phyloP scores from a whole-genome alignment of 1,284 basidiomycete species.

The Laetiporus sulphureus region DNA sequence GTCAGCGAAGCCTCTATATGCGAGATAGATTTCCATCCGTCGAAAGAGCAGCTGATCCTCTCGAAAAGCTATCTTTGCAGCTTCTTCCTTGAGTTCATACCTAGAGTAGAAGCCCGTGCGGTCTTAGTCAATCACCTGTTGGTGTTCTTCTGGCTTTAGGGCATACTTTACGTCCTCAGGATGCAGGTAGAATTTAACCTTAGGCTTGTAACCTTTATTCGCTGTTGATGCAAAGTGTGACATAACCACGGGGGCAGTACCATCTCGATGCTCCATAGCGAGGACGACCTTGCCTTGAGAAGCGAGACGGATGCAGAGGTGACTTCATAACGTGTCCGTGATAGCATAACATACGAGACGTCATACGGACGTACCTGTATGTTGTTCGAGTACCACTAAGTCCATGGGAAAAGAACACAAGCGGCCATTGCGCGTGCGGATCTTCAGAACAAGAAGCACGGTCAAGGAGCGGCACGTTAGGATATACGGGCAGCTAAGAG shows the following conservation, averaged over 20 bases:
- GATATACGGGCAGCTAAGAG: slow-evolving; percentile 48
- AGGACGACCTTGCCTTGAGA: slow-evolving; percentile 72
- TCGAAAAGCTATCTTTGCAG: slow-evolving; percentile 27
- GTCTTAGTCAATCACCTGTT: too few species aligned
- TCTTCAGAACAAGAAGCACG: slow-evolving; percentile 20
- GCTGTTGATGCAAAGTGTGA: slow-evolving; percentile 22
- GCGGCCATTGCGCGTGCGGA: slow-evolving; percentile 42
- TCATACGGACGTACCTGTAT: slow-evolving; percentile 79
- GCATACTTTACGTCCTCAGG: slow-evolving; percentile 22
- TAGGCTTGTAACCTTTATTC: slow-evolving; percentile 15
- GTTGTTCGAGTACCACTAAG: slow-evolving; percentile 67
- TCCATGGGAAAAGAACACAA: slow-evolving; percentile 79
- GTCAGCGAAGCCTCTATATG: slow-evolving; percentile 28
- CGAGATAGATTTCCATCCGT: slow-evolving; percentile 57
- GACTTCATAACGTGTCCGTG: too few species aligned
- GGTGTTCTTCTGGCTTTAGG: too few species aligned
- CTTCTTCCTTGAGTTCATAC: slow-evolving; percentile 8
- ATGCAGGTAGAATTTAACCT: slow-evolving; percentile 18
- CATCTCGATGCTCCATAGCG: slow-evolving; percentile 74
- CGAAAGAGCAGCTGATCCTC: slow-evolving; percentile 62
- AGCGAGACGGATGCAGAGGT: slow-evolving; percentile 64
- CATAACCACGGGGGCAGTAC: slow-evolving; percentile 47
- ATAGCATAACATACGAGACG: slow-evolving; percentile 28
- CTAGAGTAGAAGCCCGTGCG: too few species aligned
- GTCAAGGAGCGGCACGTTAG: slow-evolving; percentile 46